Conservation (phyloP, 257 asterid species). For the Ophiorrhiza pumila region DNA sequence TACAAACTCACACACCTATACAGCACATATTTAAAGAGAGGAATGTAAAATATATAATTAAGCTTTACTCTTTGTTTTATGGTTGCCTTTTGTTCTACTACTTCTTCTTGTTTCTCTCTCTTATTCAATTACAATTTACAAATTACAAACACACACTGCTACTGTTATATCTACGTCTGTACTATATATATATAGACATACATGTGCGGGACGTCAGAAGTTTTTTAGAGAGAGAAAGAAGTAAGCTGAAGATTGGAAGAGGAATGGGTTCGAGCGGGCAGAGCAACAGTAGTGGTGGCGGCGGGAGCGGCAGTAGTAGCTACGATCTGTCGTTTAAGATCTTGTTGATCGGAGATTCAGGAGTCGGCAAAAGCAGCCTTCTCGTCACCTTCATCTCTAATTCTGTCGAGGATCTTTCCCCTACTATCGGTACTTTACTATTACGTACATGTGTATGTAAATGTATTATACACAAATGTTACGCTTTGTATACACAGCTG, state of each 20-base stretch:
- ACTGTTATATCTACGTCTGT: too few species aligned
- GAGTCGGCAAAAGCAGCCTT: conserved; percentile 94
- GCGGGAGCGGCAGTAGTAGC: conserved; percentile 33
- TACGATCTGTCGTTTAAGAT: conserved; percentile 93
- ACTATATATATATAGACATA: too few species aligned
- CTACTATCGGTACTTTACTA: conserved; percentile 67
- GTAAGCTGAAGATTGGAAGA: not conserved
- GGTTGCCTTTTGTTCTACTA: too few species aligned
- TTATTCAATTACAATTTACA: not conserved
- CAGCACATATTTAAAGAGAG: too few species aligned
- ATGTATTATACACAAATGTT: not conserved
- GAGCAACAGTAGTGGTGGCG: conserved; percentile 28
- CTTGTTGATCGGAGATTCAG: conserved; percentile 91
- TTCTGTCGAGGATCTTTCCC: conserved; percentile 67
- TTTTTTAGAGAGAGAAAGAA: conserved; percentile 7
- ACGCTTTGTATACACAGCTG: too few species aligned
- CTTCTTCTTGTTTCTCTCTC: not conserved
- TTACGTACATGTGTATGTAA: not conserved
- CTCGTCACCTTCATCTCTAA: conserved; percentile 84
- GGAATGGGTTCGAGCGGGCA: conserved; percentile 61
- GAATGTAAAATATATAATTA: not conserved
- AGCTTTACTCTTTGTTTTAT: not conserved
- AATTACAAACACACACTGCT: not conserved
- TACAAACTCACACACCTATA: too few species aligned
- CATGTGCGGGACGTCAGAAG: conserved; percentile 13